These are phyloP conservation scores for Galium porrigens DNA, from an alignment of 305 asterid species.

Conservation along the genomic window DNA sequence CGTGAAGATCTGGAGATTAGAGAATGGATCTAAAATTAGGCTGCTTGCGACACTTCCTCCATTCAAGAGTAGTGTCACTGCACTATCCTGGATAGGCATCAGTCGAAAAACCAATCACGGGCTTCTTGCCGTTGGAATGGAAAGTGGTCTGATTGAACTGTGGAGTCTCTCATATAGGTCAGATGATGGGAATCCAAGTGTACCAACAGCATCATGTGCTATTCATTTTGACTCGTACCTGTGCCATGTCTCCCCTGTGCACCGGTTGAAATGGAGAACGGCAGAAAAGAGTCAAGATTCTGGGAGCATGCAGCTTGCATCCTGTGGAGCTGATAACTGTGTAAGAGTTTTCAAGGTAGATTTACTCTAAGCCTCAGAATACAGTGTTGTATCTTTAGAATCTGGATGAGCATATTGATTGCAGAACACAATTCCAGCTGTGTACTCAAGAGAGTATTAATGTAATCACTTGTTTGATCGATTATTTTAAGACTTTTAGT, in stretches of 20 bases:
- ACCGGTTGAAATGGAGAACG: constrained; percentile 53
- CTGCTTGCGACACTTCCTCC: constrained; percentile 44
- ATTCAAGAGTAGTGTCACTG: constrained; percentile 65
- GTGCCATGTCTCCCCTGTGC: constrained; percentile 70
- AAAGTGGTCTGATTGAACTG: constrained; percentile 59
- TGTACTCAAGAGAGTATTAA: not conserved
- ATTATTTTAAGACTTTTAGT: not conserved
- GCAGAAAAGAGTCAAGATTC: constrained; percentile 31
- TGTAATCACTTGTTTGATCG: not conserved
- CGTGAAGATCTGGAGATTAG: constrained; percentile 67
- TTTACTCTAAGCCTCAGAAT: not conserved
- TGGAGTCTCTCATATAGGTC: constrained; percentile 39
- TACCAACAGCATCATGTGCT: constrained; percentile 30
- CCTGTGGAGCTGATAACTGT: constrained; percentile 87
- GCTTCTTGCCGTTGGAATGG: constrained; percentile 80
- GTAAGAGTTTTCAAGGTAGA: constrained; percentile 52
- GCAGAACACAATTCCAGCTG: not conserved
- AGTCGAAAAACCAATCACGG: constrained; percentile 38
- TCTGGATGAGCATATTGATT: not conserved
- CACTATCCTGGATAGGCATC: constrained; percentile 64
- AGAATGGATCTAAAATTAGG: constrained; percentile 42
- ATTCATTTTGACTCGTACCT: constrained; percentile 46
- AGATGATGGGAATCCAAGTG: constrained; percentile 16
- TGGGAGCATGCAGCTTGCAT: constrained; percentile 48
- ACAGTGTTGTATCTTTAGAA: not conserved